Conservation (phyloP, 192 early-diverging fungal genomes). For the Coemansia sp. region DNA sequence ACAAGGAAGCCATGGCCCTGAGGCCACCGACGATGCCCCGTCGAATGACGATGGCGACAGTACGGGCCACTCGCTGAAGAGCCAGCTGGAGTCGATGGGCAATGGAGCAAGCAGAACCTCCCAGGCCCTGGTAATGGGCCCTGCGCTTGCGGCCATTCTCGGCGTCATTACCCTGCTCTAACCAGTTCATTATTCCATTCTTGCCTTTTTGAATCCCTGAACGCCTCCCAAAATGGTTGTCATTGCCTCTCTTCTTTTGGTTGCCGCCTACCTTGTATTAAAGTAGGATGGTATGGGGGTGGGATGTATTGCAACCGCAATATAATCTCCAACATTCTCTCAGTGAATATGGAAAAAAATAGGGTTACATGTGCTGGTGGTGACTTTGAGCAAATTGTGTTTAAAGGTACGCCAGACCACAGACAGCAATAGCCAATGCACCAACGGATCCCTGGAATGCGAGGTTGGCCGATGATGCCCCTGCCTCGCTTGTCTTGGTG, state of each 20-base stretch:
- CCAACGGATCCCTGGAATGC: conserved; percentile 25
- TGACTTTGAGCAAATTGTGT: not conserved
- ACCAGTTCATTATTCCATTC: not conserved
- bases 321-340: not conserved
- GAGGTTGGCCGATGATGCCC: conserved; percentile 6
- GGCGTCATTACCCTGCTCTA: conserved; percentile 20
- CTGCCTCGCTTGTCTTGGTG: conserved; percentile 17
- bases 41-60: conserved; percentile 8
- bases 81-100: conserved; percentile 7
- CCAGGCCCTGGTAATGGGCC: conserved; percentile 20
- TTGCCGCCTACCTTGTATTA: too few species aligned
- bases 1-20: not conserved
- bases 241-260: too few species aligned
- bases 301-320: too few species aligned
- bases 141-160: conserved; percentile 13
- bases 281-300: too few species aligned
- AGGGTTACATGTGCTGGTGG: not conserved
- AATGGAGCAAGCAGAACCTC: conserved; percentile 6
- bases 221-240: too few species aligned
- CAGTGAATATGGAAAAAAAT: not conserved
- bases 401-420: conserved; percentile 31
- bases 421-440: conserved; percentile 33
- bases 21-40: conserved; percentile 15
- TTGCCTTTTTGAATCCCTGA: not conserved
- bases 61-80: conserved; percentile 11